Evolutionary conservation across 176 grass and related monocot species (phyloP).

Genomic region (Calamus simplicifolius): DNA sequence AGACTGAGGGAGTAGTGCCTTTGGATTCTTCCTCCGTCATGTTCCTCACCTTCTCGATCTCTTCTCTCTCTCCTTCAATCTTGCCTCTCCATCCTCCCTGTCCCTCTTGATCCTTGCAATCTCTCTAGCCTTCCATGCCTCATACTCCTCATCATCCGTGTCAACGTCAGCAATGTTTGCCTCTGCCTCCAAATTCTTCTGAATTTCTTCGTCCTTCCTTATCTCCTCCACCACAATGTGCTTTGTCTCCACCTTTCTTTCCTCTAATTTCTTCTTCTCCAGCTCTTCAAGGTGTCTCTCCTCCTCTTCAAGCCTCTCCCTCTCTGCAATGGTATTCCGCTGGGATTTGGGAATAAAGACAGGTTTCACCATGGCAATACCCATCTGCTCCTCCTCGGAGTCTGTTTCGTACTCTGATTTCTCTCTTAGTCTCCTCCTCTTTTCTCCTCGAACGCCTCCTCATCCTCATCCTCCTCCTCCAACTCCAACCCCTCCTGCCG

Average conservation of each 20-base stretch:
- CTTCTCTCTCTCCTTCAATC: slow-evolving; percentile 97
- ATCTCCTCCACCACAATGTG: slow-evolving; percentile 94
- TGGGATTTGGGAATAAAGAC: slow-evolving; percentile 89
- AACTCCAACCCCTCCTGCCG: slow-evolving; percentile 46
- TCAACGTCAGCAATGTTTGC: slow-evolving; percentile 65
- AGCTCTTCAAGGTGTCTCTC: slow-evolving; percentile 76
- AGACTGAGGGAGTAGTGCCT: slow-evolving; percentile 6
- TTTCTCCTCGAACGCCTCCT: slow-evolving; percentile 71
- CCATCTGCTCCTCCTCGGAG: slow-evolving; percentile 78
- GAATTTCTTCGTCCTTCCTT: slow-evolving; percentile 60
- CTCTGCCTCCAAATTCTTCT: slow-evolving; percentile 70
- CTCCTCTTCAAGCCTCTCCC: slow-evolving; percentile 81
- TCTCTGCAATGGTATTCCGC: slow-evolving; percentile 83
- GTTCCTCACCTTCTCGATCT: slow-evolving; percentile 93
- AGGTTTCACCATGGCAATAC: slow-evolving; percentile 80
- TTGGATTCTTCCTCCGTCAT: slow-evolving; percentile 84
- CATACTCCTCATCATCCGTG: slow-evolving; percentile 92
- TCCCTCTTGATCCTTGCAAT: slow-evolving; percentile 98
- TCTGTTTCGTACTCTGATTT: slow-evolving; percentile 90
- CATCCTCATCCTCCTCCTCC: slow-evolving; percentile 89
- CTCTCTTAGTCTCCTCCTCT: slow-evolving; percentile 65
- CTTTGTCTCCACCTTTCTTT: slow-evolving; percentile 63
- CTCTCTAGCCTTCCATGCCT: slow-evolving; percentile 82
- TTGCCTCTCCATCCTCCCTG: slow-evolving; percentile 79
- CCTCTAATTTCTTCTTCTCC: slow-evolving; percentile 68